Evolutionary conservation across 2,329 filamentous ascomycete genomes (phyloP).

Genomic region (Mycocentrospora acerina): DNA sequence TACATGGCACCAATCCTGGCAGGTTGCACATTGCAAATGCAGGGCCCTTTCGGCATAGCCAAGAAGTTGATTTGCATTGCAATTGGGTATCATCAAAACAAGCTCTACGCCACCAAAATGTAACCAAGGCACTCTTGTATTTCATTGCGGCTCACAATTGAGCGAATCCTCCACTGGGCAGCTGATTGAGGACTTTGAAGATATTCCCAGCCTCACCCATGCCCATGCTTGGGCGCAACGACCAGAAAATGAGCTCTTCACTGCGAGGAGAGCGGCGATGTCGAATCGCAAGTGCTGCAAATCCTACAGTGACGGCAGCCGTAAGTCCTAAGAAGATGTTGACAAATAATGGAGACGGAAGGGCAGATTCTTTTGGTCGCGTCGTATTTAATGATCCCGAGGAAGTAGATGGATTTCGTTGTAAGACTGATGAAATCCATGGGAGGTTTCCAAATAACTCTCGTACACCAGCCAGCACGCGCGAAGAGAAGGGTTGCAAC

Average conservation of each 20-base stretch:
- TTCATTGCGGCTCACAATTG: slow-evolving; percentile 10
- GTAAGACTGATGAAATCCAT: slow-evolving; percentile 21
- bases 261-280: slow-evolving; percentile 36
- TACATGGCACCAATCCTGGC: too few relatives aligned
- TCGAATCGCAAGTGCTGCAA: slow-evolving; percentile 32
- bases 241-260: slow-evolving; percentile 38
- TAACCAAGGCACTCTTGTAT: slow-evolving; percentile 2
- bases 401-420: slow-evolving; percentile 9
- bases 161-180: slow-evolving; percentile 19
- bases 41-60: too few relatives aligned
- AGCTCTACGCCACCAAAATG: slow-evolving; percentile 11
- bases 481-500: slow-evolving; percentile 11
- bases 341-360: slow-evolving; percentile 31
- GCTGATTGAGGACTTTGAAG: slow-evolving; percentile 29
- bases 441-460: slow-evolving; percentile 28
- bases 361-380: slow-evolving; percentile 18
- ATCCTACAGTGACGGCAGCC: slow-evolving; percentile 20
- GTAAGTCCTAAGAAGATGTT: slow-evolving; percentile 26
- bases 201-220: slow-evolving; percentile 38
- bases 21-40: too few relatives aligned
- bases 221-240: slow-evolving; percentile 24
- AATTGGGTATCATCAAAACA: too few relatives aligned
- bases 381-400: slow-evolving; percentile 7
- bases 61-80: too few relatives aligned
- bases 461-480: slow-evolving; percentile 12